Conservation (phyloP, 2,329 filamentous ascomycete genomes). For the Sarocladiaceae sp. region DNA sequence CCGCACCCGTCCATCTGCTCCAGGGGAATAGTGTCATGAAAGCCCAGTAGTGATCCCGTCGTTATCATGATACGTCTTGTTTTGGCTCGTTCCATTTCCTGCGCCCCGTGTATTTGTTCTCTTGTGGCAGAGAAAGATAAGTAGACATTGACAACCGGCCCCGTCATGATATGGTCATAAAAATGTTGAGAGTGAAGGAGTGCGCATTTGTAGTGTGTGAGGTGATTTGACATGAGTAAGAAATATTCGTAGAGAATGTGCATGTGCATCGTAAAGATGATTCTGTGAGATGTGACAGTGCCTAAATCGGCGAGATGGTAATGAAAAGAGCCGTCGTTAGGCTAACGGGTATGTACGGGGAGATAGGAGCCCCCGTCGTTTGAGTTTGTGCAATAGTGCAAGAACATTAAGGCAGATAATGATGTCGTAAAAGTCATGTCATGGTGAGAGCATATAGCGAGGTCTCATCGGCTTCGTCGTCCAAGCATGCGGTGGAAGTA, state of each 20-base stretch:
- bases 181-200: too few relatives aligned
- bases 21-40: neutral
- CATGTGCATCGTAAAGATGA: neutral
- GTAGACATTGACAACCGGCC: neutral
- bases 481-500: conserved; percentile 34
- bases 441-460: neutral
- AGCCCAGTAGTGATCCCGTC: neutral
- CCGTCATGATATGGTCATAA: too few relatives aligned
- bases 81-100: neutral
- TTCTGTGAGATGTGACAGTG: neutral
- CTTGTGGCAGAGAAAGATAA: neutral
- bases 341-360: neutral
- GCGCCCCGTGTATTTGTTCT: neutral
- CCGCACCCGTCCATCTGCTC: neutral
- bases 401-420: neutral
- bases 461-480: conserved; percentile 18
- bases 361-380: neutral
- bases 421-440: conserved; percentile 9
- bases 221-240: neutral
- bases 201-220: neutral
- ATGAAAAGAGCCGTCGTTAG: neutral
- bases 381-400: neutral
- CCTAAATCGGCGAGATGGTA: neutral
- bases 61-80: neutral
- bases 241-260: neutral